phyloP scores from a whole-genome alignment of 2,329 filamentous ascomycete genomes.

The Claviceps sp. region DNA sequence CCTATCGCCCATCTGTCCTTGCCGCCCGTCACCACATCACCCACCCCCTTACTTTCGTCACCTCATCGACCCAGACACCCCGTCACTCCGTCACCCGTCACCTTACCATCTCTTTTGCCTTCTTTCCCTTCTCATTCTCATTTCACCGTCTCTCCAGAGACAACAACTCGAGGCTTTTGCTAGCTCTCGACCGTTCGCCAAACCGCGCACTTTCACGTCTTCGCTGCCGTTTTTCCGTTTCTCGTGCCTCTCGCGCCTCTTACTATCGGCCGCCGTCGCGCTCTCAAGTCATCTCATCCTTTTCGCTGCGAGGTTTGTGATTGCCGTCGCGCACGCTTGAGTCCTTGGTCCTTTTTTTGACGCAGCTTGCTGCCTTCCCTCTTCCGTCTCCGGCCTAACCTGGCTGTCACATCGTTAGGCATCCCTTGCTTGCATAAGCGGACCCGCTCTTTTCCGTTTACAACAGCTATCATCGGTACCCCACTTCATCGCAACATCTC shows the following conservation, averaged over 20 bases:
- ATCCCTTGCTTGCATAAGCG: constrained; percentile 9
- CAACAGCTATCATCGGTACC: constrained; percentile 16
- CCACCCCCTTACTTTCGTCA: constrained; percentile 3
- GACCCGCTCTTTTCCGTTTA: constrained; percentile 17
- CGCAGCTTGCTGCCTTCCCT: neutral
- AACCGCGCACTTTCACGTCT: constrained; percentile 5
- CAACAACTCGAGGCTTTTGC: constrained; percentile 29
- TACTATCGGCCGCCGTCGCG: neutral
- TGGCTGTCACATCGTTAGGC: constrained; percentile 8
- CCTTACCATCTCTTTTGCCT: constrained; percentile 12
- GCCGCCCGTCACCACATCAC: too few species aligned
- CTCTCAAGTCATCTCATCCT: neutral
- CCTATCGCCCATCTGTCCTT: constrained; percentile 7
- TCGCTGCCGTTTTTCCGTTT: constrained; percentile 5
- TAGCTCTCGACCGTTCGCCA: constrained; percentile 31
- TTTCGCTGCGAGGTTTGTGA: constrained; percentile 1
- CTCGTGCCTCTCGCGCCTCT: constrained; percentile 3
- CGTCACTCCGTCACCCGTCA: neutral
- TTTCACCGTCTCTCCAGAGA: constrained; percentile 12
- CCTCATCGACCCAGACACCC: neutral
- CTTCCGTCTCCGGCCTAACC: constrained; percentile 12
- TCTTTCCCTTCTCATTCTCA: constrained; percentile 14
- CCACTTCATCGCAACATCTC: neutral
- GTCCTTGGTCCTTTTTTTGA: constrained; percentile 1
- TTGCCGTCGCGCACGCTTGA: constrained; percentile 1